Percentiles rank a stretch among this genome's conserved stretches.
Conservation (phyloP, 2,329 filamentous ascomycete genomes). For the Alternaria burnsii region DNA sequence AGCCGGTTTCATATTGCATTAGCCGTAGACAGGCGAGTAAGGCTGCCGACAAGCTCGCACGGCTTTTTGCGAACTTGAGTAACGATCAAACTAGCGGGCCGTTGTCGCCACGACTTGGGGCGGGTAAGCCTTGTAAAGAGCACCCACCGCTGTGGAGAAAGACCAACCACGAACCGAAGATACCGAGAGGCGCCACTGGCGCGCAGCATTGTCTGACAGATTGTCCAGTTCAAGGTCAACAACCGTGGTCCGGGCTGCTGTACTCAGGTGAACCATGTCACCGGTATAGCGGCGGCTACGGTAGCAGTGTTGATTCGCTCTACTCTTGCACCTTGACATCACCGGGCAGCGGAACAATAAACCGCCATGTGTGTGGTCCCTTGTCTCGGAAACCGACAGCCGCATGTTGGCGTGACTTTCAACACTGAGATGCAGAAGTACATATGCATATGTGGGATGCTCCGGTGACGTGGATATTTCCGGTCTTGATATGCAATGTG, state of each 20-base stretch:
- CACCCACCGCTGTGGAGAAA: slow-evolving; percentile 14
- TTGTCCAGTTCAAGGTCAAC: slow-evolving; percentile 13
- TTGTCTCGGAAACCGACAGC: slow-evolving; percentile 17
- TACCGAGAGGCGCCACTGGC: slow-evolving; percentile 16
- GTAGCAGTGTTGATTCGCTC: not conserved
- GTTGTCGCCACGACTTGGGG: slow-evolving; percentile 29
- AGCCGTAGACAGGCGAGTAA: slow-evolving; percentile 19
- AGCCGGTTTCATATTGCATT: slow-evolving; percentile 11
- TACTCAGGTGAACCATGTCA: slow-evolving; percentile 15
- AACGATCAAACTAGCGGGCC: slow-evolving; percentile 35
- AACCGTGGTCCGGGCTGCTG: slow-evolving; percentile 15
- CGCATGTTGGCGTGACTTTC: slow-evolving; percentile 8
- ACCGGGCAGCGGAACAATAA: slow-evolving; percentile 20
- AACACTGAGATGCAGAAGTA: slow-evolving; percentile 9
- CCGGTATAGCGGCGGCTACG: slow-evolving; percentile 19
- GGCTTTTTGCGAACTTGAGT: slow-evolving; percentile 18
- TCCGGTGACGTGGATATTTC: slow-evolving; percentile 14
- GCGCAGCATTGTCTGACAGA: slow-evolving; percentile 13
- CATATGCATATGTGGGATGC: slow-evolving; percentile 13
- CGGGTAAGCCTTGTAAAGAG: slow-evolving; percentile 32
- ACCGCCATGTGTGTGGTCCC: slow-evolving; percentile 5
- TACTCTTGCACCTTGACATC: slow-evolving; percentile 4
- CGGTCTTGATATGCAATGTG: slow-evolving; percentile 1
- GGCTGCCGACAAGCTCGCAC: slow-evolving; percentile 24
- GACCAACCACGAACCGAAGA: slow-evolving; percentile 12